phyloP scores from a whole-genome alignment of 2,329 filamentous ascomycete genomes.

The Pseudopyrenochaeta lycopersici region DNA sequence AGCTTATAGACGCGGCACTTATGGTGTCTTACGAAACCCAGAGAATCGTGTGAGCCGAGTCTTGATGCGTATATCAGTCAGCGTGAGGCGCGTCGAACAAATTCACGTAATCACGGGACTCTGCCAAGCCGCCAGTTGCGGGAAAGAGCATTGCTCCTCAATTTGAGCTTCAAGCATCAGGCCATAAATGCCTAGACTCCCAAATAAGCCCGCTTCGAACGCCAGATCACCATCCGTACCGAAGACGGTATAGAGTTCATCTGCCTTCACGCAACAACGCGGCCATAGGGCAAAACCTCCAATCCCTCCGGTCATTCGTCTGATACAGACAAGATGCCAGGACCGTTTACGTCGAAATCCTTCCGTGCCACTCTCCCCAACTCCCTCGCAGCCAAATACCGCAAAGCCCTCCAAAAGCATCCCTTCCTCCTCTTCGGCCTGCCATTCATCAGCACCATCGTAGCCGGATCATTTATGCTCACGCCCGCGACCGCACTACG shows the following conservation, averaged over 20 bases:
- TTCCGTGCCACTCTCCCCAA: slow-evolving; percentile 66
- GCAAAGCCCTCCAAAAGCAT: slow-evolving; percentile 75
- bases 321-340: slow-evolving; percentile 44
- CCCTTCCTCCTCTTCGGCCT: slow-evolving; percentile 94
- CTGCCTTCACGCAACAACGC: too few species aligned
- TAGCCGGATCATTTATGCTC: slow-evolving; percentile 91
- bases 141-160: slow-evolving; percentile 18
- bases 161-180: slow-evolving; percentile 10
- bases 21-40: neutral
- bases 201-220: too few species aligned
- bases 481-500: slow-evolving; percentile 93
- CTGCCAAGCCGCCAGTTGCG: slow-evolving; percentile 22
- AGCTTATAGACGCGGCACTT: too few species aligned
- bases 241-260: too few species aligned
- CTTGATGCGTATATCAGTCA: slow-evolving; percentile 7
- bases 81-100: slow-evolving; percentile 22
- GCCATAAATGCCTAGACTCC: slow-evolving; percentile 1
- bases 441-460: slow-evolving; percentile 88
- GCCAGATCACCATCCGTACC: too few species aligned
- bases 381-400: slow-evolving; percentile 79
- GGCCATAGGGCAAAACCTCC: too few species aligned
- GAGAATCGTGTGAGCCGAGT: neutral
- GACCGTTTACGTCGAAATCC: slow-evolving; percentile 70
- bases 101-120: slow-evolving; percentile 34
- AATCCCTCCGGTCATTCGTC: neutral